These are phyloP conservation scores for Sclerotinia sclerotiorum DNA, from an alignment of 2,329 filamentous ascomycete genomes.

Conservation along the genomic window DNA sequence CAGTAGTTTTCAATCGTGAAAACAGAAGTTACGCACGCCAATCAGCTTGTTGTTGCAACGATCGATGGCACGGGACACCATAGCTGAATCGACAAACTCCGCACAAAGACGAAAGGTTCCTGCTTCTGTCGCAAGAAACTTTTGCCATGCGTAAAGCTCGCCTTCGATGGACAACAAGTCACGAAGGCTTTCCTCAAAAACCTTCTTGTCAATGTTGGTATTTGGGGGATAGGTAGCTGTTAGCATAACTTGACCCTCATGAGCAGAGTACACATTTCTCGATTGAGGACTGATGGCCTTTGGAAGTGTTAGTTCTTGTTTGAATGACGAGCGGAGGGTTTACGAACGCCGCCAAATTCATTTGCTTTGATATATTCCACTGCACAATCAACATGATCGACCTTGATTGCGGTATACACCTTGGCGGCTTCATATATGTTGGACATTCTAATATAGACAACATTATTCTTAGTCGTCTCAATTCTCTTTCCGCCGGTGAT, in stretches of 20 bases:
- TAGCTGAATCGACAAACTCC: conserved; percentile 53
- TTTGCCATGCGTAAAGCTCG: conserved; percentile 53
- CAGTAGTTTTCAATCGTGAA: neutral
- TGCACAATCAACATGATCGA: conserved; percentile 28
- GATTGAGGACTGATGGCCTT: conserved; percentile 33
- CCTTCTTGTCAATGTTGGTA: conserved; percentile 32
- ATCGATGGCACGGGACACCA: conserved; percentile 46
- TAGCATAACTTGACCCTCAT: conserved; percentile 57
- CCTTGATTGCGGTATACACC: conserved; percentile 32
- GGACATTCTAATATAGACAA: conserved; percentile 30
- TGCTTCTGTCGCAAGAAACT: conserved; percentile 43
- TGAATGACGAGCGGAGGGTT: neutral
- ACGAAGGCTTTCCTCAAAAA: conserved; percentile 45
- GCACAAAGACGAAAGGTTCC: conserved; percentile 50
- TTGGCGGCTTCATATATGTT: conserved; percentile 34
- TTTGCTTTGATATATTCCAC: conserved; percentile 35
- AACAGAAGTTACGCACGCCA: conserved; percentile 12
- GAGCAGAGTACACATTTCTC: conserved; percentile 41
- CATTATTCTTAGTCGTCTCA: conserved; percentile 26
- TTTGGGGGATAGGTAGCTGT: conserved; percentile 45
- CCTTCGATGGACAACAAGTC: conserved; percentile 50
- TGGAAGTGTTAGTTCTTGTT: conserved; percentile 32
- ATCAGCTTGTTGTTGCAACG: conserved; percentile 44
- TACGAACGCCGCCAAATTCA: conserved; percentile 28
- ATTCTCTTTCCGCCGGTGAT: conserved; percentile 25